Evolutionary conservation across 495 filamentous ascomycete genomes (phyloP).

Genomic region (Xylaria flabelliformis): DNA sequence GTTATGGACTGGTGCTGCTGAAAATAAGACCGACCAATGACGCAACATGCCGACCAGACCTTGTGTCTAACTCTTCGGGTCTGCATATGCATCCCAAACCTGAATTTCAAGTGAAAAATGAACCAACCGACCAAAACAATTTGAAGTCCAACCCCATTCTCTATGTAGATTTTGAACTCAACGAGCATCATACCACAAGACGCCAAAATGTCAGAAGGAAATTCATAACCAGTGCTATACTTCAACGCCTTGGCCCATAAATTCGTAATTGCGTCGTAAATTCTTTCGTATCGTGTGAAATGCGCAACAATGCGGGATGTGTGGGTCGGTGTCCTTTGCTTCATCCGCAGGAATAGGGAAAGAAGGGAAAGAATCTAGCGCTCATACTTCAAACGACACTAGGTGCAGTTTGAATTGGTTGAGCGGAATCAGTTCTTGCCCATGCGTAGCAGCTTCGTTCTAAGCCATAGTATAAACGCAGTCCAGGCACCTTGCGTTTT

Average conservation of each 20-base stretch:
- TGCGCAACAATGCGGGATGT: not conserved
- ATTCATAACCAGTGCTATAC: not conserved
- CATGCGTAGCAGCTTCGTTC: constrained; percentile 56
- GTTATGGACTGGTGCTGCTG: not conserved
- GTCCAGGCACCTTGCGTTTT: constrained; percentile 61
- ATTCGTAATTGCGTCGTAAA: constrained; percentile 19
- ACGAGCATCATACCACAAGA: constrained; percentile 3
- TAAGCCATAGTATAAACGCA: constrained; percentile 61
- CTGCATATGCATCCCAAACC: not conserved
- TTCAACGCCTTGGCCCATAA: constrained; percentile 15
- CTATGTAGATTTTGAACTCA: not conserved
- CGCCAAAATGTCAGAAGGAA: constrained; percentile 12
- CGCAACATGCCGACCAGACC: not conserved
- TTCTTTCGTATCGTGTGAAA: constrained; percentile 14
- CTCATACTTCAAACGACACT: not conserved
- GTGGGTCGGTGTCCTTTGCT: not conserved
- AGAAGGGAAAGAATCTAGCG: no score
- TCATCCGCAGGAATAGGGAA: not conserved
- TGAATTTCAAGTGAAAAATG: not conserved
- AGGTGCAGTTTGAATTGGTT: not conserved
- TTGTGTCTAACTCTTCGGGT: not conserved
- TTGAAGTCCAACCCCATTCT: constrained; percentile 11
- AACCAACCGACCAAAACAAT: constrained; percentile 4
- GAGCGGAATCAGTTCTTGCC: constrained; percentile 33
- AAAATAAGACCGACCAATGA: not conserved